These are phyloP conservation scores for Calocybe indica DNA, from an alignment of 768 basidiomycete species.

Conservation along the genomic window DNA sequence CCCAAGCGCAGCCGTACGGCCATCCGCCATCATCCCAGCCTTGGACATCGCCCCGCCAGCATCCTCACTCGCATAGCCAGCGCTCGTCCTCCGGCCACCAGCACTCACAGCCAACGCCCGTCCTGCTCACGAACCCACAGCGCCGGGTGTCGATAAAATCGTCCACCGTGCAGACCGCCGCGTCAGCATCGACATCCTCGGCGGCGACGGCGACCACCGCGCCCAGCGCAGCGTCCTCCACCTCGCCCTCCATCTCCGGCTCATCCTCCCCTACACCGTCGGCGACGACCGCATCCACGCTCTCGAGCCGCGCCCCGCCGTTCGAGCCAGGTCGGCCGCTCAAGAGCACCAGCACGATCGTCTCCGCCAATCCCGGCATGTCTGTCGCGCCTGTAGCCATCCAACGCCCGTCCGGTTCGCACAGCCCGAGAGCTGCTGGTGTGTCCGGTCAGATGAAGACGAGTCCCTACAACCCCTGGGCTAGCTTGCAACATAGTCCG, in stretches of 20 bases:
- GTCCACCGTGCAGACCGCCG: no score
- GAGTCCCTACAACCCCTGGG: no score
- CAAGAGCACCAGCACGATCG: background rate
- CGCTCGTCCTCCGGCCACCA: slow-evolving; percentile 11
- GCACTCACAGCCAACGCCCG: slow-evolving; percentile 17
- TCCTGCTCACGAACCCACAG: slow-evolving; percentile 15
- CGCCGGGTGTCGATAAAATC: slow-evolving; percentile 22
- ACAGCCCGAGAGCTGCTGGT: no score
- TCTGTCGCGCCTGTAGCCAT: background rate
- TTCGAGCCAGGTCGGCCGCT: slow-evolving; percentile 39
- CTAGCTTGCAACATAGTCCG: no score
- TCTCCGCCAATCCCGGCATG: background rate
- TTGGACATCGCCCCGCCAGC: slow-evolving; percentile 7
- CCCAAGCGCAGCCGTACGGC: slow-evolving; percentile 3
- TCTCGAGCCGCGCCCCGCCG: slow-evolving; percentile 49
- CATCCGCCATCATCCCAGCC: slow-evolving; percentile 2
- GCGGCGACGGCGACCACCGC: background rate
- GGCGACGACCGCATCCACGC: slow-evolving; percentile 22
- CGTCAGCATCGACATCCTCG: slow-evolving; percentile 4
- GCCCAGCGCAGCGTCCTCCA: background rate
- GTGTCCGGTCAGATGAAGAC: no score
- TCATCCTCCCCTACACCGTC: slow-evolving; percentile 12
- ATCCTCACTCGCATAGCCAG: slow-evolving; percentile 12
- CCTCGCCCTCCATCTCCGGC: slow-evolving; percentile 8
- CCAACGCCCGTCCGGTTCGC: background rate